Evolutionary conservation across 2,329 filamentous ascomycete genomes (phyloP).

Genomic region (Fusarium ambrosium): DNA sequence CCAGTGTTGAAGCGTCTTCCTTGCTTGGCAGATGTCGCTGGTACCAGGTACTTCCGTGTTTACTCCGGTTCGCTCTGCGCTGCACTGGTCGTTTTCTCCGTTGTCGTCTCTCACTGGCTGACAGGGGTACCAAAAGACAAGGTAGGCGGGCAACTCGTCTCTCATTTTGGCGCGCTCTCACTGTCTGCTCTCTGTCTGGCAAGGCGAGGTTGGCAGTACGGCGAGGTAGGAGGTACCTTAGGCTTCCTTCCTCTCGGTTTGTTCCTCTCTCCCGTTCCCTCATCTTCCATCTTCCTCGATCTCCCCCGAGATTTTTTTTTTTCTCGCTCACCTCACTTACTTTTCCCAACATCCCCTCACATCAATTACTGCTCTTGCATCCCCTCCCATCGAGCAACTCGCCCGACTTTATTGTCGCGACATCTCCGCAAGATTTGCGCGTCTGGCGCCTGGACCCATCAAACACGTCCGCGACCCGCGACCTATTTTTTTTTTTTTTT

Average conservation of each 20-base stretch:
- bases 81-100: conserved; percentile 30
- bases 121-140: conserved; percentile 4
- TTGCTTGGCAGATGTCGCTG: conserved; percentile 40
- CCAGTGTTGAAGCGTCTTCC: conserved; percentile 41
- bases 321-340: conserved; percentile 42
- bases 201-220: conserved; percentile 9
- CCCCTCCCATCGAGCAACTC: conserved; percentile 10
- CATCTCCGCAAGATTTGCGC: conserved; percentile 44
- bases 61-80: conserved; percentile 36
- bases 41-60: conserved; percentile 46
- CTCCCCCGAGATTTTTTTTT: conserved; percentile 40
- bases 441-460: conserved; percentile 48
- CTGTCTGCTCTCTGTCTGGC: conserved; percentile 21
- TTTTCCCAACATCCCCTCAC: conserved; percentile 38
- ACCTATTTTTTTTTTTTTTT: conserved; percentile 43
- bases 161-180: conserved; percentile 34
- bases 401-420: conserved; percentile 28
- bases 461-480: conserved; percentile 45
- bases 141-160: conserved; percentile 22
- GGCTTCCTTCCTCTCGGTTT: conserved; percentile 21
- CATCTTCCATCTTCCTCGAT: conserved; percentile 41
- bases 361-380: conserved; percentile 16
- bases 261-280: conserved; percentile 37
- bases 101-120: conserved; percentile 39
- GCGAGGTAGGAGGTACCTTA: conserved; percentile 35